Conservation (phyloP, 352 stramenopile species). For the Globisporangium acanthophoron region DNA sequence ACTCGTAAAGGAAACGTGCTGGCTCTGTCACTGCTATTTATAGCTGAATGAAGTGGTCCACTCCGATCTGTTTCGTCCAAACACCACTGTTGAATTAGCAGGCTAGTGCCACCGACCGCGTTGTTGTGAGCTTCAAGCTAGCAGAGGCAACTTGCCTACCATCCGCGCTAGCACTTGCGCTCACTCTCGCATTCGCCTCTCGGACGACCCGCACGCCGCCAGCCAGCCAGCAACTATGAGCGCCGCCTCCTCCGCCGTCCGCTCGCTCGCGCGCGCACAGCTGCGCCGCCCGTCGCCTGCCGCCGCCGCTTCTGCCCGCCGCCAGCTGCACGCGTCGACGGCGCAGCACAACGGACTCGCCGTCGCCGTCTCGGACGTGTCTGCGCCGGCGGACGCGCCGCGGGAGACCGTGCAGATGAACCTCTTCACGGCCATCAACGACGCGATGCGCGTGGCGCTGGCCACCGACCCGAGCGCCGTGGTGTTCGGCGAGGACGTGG, state of each 20-base stretch:
- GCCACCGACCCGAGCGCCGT: conserved; percentile 87
- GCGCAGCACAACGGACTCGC: conserved; percentile 4
- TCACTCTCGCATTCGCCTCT: conserved; percentile 1
- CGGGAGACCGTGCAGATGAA: conserved; percentile 84
- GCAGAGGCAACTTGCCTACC: conserved; percentile 1
- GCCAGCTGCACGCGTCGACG: conserved; percentile 5
- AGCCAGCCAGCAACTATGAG: conserved; percentile 1
- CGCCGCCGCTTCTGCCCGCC: background rate
- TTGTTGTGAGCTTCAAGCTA: background rate
- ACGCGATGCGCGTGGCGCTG: conserved; percentile 87
- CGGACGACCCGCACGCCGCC: background rate
- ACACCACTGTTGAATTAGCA: conserved; percentile 7
- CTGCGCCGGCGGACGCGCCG: conserved; percentile 8
- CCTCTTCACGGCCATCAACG: conserved; percentile 91
- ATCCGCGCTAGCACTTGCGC: background rate
- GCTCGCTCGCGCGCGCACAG: conserved; percentile 3
- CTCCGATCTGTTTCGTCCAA: conserved; percentile 5
- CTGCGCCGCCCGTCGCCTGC: conserved; percentile 6
- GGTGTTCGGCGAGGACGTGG: conserved; percentile 98
- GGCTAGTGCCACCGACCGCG: conserved; percentile 7
- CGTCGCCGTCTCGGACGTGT: conserved; percentile 8
- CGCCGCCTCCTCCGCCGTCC: background rate
- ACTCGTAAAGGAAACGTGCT: no score
- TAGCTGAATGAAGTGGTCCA: no score
- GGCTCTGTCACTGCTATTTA: no score